These are phyloP conservation scores for Lupinus albus DNA, from an alignment of 306 rosid species.

Conservation along the genomic window DNA sequence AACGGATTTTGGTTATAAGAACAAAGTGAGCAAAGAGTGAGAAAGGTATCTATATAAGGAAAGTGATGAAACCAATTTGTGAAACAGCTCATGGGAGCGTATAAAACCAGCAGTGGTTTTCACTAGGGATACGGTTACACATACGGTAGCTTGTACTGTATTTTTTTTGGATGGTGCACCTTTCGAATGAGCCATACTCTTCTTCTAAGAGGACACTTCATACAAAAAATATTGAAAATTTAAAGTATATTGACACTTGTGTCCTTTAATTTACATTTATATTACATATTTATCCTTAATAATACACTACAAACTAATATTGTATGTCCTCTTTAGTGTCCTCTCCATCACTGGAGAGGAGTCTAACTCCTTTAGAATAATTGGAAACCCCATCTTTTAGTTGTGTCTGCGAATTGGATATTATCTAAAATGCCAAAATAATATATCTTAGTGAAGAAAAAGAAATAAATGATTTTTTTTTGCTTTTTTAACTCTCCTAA, in stretches of 20 bases:
- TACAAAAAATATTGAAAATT: no score
- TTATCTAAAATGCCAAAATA: constrained; percentile 30
- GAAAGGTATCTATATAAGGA: constrained; percentile 65
- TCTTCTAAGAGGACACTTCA: no score
- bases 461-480: no score
- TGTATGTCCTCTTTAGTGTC: no score
- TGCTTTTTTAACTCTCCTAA: no score
- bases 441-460: no score
- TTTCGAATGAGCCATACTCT: neutral
- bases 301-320: no score
- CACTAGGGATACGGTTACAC: constrained; percentile 46
- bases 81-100: constrained; percentile 42
- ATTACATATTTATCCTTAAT: no score
- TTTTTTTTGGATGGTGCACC: constrained; percentile 40
- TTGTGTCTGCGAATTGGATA: neutral
- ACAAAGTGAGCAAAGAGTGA: constrained; percentile 50
- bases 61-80: constrained; percentile 50
- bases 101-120: constrained; percentile 48
- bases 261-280: no score
- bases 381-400: no score
- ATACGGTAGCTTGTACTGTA: constrained; percentile 41
- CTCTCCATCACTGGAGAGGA: no score
- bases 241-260: no score
- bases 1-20: constrained; percentile 48
- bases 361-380: constrained; percentile 20